These are phyloP conservation scores for Vinca major DNA, from an alignment of 305 asterid species.

Conservation along the genomic window DNA sequence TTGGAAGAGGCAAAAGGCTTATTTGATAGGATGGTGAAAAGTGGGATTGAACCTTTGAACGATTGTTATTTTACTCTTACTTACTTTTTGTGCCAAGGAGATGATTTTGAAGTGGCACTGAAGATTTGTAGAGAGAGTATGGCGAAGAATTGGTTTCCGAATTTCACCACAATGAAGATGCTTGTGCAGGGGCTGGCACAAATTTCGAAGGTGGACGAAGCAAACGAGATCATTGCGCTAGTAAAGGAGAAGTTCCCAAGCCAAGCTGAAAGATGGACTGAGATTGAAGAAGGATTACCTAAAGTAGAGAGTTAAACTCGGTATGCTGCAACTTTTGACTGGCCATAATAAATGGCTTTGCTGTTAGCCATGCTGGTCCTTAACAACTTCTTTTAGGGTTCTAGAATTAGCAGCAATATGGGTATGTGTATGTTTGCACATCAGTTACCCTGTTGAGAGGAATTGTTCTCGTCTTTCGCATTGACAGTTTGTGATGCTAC, in stretches of 20 bases:
- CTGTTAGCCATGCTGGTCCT: too few relatives aligned
- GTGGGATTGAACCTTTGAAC: constrained; percentile 35
- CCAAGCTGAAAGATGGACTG: constrained; percentile 53
- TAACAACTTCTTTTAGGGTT: background rate
- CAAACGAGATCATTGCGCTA: constrained; percentile 40
- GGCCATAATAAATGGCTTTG: background rate
- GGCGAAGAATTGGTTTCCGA: constrained; percentile 60
- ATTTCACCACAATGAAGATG: constrained; percentile 45
- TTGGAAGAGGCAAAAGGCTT: constrained; percentile 48
- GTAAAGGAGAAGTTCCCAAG: constrained; percentile 49
- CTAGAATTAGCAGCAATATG: background rate
- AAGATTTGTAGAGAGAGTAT: constrained; percentile 39
- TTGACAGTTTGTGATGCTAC: too few relatives aligned
- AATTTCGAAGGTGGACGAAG: constrained; percentile 53
- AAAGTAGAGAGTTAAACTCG: constrained; percentile 23
- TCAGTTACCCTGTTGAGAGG: background rate
- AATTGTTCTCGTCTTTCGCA: background rate
- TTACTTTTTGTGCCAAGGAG: constrained; percentile 44
- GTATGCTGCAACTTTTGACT: background rate
- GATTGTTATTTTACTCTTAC: constrained; percentile 56
- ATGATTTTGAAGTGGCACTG: constrained; percentile 57
- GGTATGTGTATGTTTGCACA: background rate
- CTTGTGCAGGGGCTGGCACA: constrained; percentile 64
- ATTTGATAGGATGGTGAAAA: constrained; percentile 43
- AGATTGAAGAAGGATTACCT: constrained; percentile 54